These are phyloP conservation scores for Gryganskiella cystojenkinii DNA, from an alignment of 192 early-diverging fungal genomes.

Conservation along the genomic window DNA sequence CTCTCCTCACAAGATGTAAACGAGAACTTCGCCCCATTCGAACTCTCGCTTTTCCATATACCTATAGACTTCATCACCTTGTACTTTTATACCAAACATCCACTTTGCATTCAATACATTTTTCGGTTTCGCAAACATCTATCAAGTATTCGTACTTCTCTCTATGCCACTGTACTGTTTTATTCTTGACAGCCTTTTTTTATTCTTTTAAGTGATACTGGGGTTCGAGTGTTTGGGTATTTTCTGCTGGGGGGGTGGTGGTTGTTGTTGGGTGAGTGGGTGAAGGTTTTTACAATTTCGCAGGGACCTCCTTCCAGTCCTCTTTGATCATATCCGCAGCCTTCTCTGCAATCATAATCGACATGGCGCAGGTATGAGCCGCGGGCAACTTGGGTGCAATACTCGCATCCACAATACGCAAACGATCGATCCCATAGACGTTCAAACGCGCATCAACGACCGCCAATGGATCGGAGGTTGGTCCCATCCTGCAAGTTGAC, in stretches of 20 bases:
- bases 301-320: constrained; percentile 21
- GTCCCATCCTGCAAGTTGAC: constrained; percentile 42
- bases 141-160: too few relatives aligned
- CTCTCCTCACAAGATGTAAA: constrained; percentile 35
- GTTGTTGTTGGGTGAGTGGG: too few relatives aligned
- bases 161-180: too few relatives aligned
- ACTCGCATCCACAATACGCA: constrained; percentile 48
- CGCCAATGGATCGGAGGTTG: constrained; percentile 30
- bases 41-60: neutral
- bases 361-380: constrained; percentile 36
- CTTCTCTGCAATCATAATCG: constrained; percentile 47
- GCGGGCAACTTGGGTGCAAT: constrained; percentile 41
- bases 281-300: constrained; percentile 1
- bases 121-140: too few relatives aligned
- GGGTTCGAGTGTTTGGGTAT: too few relatives aligned
- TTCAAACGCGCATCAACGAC: constrained; percentile 39
- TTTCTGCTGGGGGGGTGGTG: too few relatives aligned
- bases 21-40: neutral
- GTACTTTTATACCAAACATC: neutral
- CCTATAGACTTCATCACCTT: neutral
- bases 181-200: too few relatives aligned
- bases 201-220: too few relatives aligned
- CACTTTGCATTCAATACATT: neutral
- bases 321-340: constrained; percentile 44
- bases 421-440: constrained; percentile 39